These are phyloP conservation scores for Alloteropsis semialata DNA, from an alignment of 176 grass and related monocot genomes.

Conservation along the genomic window DNA sequence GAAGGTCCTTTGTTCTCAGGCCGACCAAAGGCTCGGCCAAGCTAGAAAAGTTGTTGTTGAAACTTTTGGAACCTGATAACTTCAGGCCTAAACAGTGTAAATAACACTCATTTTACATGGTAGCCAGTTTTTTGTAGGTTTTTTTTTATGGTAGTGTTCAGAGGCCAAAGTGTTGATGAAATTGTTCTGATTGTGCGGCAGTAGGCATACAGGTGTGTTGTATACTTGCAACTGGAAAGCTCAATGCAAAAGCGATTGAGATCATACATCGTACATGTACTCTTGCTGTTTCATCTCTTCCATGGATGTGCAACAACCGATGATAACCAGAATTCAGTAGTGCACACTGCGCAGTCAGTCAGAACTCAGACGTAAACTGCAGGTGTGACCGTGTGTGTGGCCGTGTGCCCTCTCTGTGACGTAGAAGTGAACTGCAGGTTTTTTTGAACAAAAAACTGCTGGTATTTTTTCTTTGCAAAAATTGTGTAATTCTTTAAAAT, in stretches of 20 bases:
- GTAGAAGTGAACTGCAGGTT: not conserved
- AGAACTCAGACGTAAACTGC: too few relatives aligned
- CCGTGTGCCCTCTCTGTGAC: not conserved
- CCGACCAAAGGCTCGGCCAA: slow-evolving; percentile 51
- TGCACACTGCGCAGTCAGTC: too few relatives aligned
- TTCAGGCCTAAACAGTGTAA: slow-evolving; percentile 98
- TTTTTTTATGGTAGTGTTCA: slow-evolving; percentile 20
- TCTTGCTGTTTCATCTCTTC: not conserved
- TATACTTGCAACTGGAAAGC: slow-evolving; percentile 37
- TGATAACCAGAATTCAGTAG: not conserved
- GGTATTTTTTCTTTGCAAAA: not conserved
- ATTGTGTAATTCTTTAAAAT: not conserved
- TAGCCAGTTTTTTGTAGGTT: slow-evolving; percentile 28
- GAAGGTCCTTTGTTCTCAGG: slow-evolving; percentile 55
- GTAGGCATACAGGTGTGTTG: slow-evolving; percentile 10
- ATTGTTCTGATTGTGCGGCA: slow-evolving; percentile 12
- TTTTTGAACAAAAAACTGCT: not conserved
- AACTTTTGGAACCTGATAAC: slow-evolving; percentile 72
- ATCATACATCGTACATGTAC: slow-evolving; percentile 16
- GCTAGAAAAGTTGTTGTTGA: slow-evolving; percentile 72
- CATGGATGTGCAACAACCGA: not conserved
- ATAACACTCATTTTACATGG: slow-evolving; percentile 49
- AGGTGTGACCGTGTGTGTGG: too few relatives aligned
- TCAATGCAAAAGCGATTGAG: slow-evolving; percentile 27
- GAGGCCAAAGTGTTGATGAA: not conserved